Base-by-base conservation (phyloP, 176 grass and related monocot species). In the Carex scoparia region DNA sequence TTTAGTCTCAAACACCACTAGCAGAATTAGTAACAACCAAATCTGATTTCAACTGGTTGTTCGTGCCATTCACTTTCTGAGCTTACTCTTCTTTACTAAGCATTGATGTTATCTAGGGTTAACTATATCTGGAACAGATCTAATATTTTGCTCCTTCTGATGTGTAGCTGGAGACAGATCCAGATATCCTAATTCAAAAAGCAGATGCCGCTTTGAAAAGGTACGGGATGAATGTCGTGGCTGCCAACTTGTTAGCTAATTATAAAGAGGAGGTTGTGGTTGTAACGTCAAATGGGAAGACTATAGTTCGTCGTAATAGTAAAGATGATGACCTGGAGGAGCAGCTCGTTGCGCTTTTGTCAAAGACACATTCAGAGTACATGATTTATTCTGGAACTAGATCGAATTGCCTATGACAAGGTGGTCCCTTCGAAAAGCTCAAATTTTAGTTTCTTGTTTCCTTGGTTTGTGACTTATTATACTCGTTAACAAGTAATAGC, bases 101-200 rank as follows among this genome's bases (percentile, higher is more conserved):
- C 40, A 74, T 74, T 76, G 71, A 76, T 76, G 10, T 53, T 31
- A 30, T 75, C 11, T 38, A 4, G 38, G 38, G 38, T 40, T 72
- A 18, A 48, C 18, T n/a, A 51, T 74, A 28, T 74, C 42, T 51
- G 12, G 30, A 48, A 73, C 0, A 48, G 23, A n/a, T 73, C 18
- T 48, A 27, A 73, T 49, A 28, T 51, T 49, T 12, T 30, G 11
- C 10, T 5, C 1, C 30, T 23, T 85, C 46, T 63, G 27, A 54
- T 82, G 55, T 53, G 60, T 86, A 97, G 94, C 27, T 97, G 69
- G 94, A 97, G 86, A 97, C 94, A n/a, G 90, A 97, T 91, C 69
- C 94, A 81, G 84, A 88, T 42, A 97, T 97, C 69, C 87, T 94
- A 56, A 30, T 89, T 85, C 87, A 92, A 62, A 94, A 94, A 77